Evolutionary conservation across 169 alveolate species (phyloP), one percentile per base, ranked within the genome.

Genomic region (Plasmodium ovale): DNA sequence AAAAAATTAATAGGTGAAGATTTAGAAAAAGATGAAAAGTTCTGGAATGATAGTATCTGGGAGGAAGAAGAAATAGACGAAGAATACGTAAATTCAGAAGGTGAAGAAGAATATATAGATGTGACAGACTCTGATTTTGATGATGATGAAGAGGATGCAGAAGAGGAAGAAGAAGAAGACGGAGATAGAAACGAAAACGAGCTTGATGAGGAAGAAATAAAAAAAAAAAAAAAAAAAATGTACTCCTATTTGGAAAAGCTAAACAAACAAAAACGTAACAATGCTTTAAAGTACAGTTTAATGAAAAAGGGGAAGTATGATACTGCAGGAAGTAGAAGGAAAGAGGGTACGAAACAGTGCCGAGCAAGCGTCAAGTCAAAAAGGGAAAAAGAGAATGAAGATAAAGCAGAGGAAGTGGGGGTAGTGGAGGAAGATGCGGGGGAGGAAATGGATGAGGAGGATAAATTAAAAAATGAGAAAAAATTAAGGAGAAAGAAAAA

Each of bases 1-100:
- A 91, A 93, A 54, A 85, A 90, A 44, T 92, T 95, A 7, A 92
- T 95, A 0, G 97, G 97, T 0, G 97, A 95, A 51, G 96, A 93
- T 37, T 84, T 92, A 21, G 97, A 95, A 79, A 92, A 93, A 84
- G 97, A 95, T 67, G 94, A 91, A 82, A 93, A 87, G 47, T 95
- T 95, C 65, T 95, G 97, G 97, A 94, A 94, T 31, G 96, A 95
- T 72, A 70, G 87, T 37, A 95, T 97, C 3, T 95, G 97, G 97
- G 96, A 90, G 29, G 97, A 95, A 71, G 97, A 95, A 71, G 95
- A 88, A 39, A 94, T 88, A 6, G 97, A 95, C 58, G 96, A 90
- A 71, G 97, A 95, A 51, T 95, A 95, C 92, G 94, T 92, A 56
- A 92, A 96, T 92, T 92, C 95, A 42, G 97, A 95, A 67, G 97